phyloP scores from a whole-genome alignment of 2,329 filamentous ascomycete species.

The Aspergillus melleus region DNA sequence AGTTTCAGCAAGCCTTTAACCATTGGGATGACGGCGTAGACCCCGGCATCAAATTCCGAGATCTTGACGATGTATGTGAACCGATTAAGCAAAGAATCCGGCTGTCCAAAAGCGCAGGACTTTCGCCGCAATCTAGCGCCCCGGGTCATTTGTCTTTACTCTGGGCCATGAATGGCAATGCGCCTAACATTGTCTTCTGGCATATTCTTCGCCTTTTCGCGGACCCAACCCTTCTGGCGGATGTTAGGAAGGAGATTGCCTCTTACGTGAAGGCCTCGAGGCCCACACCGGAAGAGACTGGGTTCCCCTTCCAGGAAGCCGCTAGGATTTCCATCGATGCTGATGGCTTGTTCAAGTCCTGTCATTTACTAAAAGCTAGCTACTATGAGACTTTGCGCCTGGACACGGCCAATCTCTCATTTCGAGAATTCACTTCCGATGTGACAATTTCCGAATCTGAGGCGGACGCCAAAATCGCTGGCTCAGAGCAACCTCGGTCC shows the following conservation, averaged over 20 bases:
- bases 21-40: slow-evolving; percentile 44
- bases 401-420: slow-evolving; percentile 43
- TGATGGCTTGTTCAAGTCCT: slow-evolving; percentile 44
- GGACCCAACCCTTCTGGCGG: slow-evolving; percentile 40
- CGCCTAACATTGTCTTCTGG: slow-evolving; percentile 55
- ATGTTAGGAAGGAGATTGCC: slow-evolving; percentile 48
- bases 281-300: slow-evolving; percentile 36
- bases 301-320: slow-evolving; percentile 45
- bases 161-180: slow-evolving; percentile 58
- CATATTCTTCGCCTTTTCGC: slow-evolving; percentile 49
- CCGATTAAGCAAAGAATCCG: slow-evolving; percentile 45
- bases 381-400: slow-evolving; percentile 50
- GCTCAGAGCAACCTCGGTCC: slow-evolving; percentile 29
- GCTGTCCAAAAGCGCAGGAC: slow-evolving; percentile 39
- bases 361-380: slow-evolving; percentile 47
- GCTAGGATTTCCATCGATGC: slow-evolving; percentile 45
- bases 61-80: slow-evolving; percentile 51
- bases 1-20: slow-evolving; percentile 46
- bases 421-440: slow-evolving; percentile 42
- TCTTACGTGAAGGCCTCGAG: slow-evolving; percentile 42
- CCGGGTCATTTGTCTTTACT: slow-evolving; percentile 50
- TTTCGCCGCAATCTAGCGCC: slow-evolving; percentile 40
- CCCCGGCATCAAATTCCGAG: slow-evolving; percentile 45
- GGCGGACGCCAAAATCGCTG: slow-evolving; percentile 36
- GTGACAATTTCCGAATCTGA: slow-evolving; percentile 41